Percentiles rank a stretch among this genome's conserved stretches.
phyloP scores from a whole-genome alignment of 129 eudicot genomes.

The Ambrosia trifida region DNA sequence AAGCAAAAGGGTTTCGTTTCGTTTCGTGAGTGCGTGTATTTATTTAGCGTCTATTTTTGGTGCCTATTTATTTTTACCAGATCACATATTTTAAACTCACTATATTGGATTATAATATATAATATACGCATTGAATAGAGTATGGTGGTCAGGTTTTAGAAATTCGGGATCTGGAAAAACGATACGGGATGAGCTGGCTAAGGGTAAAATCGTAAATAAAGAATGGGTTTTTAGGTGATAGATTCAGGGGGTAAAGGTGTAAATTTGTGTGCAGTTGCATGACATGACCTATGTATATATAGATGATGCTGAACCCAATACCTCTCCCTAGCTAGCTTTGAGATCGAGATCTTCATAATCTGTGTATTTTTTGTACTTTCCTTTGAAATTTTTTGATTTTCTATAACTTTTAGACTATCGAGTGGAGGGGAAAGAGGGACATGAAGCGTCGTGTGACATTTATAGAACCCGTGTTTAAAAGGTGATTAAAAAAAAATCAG shows the following conservation, averaged over 20 bases:
- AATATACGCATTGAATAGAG: background rate
- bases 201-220: conserved; percentile 36
- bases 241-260: conserved; percentile 29
- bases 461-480: no score
- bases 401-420: no score
- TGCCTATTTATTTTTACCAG: conserved; percentile 13
- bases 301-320: conserved; percentile 40
- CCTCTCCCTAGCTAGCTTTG: conserved; percentile 9
- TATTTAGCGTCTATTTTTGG: conserved; percentile 36
- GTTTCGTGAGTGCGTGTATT: conserved; percentile 38
- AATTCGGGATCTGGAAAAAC: conserved; percentile 20
- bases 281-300: conserved; percentile 29
- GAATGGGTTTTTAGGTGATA: conserved; percentile 22
- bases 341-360: conserved; percentile 33
- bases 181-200: conserved; percentile 24
- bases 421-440: no score
- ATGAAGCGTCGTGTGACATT: no score
- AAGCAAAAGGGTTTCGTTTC: conserved; percentile 31
- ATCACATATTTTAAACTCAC: background rate
- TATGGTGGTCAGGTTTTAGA: conserved; percentile 4
- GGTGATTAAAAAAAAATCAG: no score
- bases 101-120: background rate
- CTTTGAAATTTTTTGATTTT: background rate
- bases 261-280: conserved; percentile 13
- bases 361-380: conserved; percentile 31